Evolutionary conservation across 2,329 filamentous ascomycete species (phyloP).

Genomic region (Rhynchosporium secalis): DNA sequence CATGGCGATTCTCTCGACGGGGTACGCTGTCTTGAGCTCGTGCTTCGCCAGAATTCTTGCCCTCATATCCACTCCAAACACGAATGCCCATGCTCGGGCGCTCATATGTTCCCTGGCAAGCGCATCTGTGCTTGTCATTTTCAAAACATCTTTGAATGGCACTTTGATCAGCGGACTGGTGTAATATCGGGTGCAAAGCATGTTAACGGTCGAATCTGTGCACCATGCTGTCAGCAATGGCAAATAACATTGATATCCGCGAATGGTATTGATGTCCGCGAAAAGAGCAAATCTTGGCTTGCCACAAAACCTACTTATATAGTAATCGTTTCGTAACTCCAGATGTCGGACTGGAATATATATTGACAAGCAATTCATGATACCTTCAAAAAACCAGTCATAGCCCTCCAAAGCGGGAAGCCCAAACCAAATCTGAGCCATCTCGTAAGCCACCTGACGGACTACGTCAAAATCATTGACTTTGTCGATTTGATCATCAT

Average conservation of each 20-base stretch:
- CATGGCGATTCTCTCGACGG: conserved; percentile 28
- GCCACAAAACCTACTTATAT: conserved; percentile 22
- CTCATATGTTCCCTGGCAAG: conserved; percentile 24
- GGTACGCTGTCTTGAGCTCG: conserved; percentile 16
- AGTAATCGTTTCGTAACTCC: conserved; percentile 25
- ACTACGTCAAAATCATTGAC: conserved; percentile 32
- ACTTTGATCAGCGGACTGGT: conserved; percentile 29
- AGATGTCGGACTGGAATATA: conserved; percentile 33
- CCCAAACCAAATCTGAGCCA: conserved; percentile 28
- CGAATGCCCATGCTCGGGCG: conserved; percentile 25
- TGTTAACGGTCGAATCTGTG: conserved; percentile 25
- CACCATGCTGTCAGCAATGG: neutral
- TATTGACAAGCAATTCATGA: conserved; percentile 27
- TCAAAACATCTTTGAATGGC: conserved; percentile 17
- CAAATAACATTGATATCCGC: neutral
- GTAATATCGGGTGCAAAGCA: conserved; percentile 32
- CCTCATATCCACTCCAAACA: conserved; percentile 21
- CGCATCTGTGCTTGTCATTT: conserved; percentile 12
- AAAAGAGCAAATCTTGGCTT: neutral
- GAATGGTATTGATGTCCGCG: neutral
- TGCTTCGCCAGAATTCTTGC: conserved; percentile 20
- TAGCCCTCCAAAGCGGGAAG: conserved; percentile 12
- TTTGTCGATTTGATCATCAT: conserved; percentile 28
- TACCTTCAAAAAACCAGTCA: conserved; percentile 31
- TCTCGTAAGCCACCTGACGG: conserved; percentile 27